These are phyloP conservation scores for Claviceps maximensis DNA, from an alignment of 2,329 filamentous ascomycete genomes.

Conservation along the genomic window DNA sequence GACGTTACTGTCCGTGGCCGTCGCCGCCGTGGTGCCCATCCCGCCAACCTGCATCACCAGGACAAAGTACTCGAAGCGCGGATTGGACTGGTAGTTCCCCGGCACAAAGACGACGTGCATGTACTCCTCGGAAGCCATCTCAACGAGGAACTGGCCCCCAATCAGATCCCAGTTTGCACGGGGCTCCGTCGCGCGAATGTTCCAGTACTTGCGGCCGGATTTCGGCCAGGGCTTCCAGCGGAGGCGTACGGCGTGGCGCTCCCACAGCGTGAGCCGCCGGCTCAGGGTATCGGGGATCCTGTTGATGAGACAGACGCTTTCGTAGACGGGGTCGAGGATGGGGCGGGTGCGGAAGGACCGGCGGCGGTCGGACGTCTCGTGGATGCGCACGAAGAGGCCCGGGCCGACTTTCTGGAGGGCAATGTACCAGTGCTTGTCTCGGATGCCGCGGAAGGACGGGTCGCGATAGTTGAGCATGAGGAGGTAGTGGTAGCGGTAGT, in stretches of 20 bases:
- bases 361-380: background rate
- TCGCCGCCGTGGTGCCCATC: no score
- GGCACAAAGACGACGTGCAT: conserved; percentile 2
- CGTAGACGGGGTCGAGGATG: background rate
- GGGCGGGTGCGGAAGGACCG: background rate
- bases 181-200: conserved; percentile 1
- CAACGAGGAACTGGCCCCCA: conserved; percentile 1
- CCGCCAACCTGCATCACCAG: background rate
- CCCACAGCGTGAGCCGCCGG: background rate
- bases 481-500: background rate
- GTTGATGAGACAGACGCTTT: background rate
- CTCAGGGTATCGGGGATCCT: background rate
- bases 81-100: background rate
- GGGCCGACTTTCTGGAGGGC: conserved; percentile 1
- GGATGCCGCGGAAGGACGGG: background rate
- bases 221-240: conserved; percentile 1
- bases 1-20: background rate
- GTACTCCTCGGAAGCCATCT: conserved; percentile 1
- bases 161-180: background rate
- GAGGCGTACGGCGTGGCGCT: conserved; percentile 1
- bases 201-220: background rate
- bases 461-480: background rate
- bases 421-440: background rate
- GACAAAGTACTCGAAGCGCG: background rate
- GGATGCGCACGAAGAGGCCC: background rate